Conservation (phyloP, 2,329 filamentous ascomycete species). For the Neonectria hederae region DNA sequence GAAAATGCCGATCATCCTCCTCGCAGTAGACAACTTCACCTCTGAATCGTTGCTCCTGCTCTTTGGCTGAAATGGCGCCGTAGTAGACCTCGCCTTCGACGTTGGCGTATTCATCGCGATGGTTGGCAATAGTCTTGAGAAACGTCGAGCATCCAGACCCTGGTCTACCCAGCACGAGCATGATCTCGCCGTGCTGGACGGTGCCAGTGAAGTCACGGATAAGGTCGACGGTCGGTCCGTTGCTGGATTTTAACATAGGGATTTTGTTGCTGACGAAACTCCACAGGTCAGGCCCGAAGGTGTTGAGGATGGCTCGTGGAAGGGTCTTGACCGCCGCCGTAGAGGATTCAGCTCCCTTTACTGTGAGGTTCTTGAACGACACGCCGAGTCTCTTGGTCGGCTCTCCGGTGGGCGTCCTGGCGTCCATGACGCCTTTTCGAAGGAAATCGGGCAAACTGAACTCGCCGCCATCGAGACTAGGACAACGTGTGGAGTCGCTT, state of each 20-base stretch:
- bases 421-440: constrained; percentile 11
- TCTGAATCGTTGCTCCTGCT: constrained; percentile 17
- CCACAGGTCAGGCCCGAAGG: constrained; percentile 80
- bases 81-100: constrained; percentile 24
- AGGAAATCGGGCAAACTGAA: constrained; percentile 18
- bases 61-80: constrained; percentile 16
- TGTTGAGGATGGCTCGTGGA: constrained; percentile 75
- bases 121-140: constrained; percentile 23
- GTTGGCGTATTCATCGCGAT: constrained; percentile 11
- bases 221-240: constrained; percentile 8
- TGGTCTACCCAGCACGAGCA: constrained; percentile 69
- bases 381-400: constrained; percentile 62
- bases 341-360: constrained; percentile 73
- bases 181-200: constrained; percentile 73
- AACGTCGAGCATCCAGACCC: constrained; percentile 70
- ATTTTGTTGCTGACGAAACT: constrained; percentile 55
- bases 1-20: constrained; percentile 22
- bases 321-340: constrained; percentile 74
- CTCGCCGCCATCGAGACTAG: constrained; percentile 4
- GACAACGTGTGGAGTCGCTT: constrained; percentile 14
- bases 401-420: constrained; percentile 6
- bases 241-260: constrained; percentile 1
- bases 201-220: constrained; percentile 22
- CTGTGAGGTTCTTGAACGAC: constrained; percentile 76
- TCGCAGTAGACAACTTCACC: constrained; percentile 22